phyloP scores from a whole-genome alignment of 257 asterid species.

The Mentha longifolia region DNA sequence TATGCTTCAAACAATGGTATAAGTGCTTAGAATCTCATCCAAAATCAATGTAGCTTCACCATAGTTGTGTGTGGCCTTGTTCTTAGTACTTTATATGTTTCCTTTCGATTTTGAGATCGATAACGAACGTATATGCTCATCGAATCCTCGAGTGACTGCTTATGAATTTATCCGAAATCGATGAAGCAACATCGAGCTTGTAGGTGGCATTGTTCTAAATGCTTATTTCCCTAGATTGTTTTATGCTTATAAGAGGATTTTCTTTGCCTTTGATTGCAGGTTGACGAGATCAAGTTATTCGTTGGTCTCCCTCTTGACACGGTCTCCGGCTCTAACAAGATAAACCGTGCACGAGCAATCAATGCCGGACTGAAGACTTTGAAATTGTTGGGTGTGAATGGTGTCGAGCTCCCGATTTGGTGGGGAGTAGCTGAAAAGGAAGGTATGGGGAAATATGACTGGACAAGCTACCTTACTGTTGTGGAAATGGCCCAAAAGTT shows the following conservation, averaged over 20 bases:
- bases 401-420: slow-evolving; percentile 92
- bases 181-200: background rate
- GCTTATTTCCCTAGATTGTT: background rate
- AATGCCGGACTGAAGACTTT: slow-evolving; percentile 79
- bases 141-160: background rate
- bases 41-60: background rate
- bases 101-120: background rate
- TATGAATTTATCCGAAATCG: background rate
- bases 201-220: background rate
- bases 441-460: slow-evolving; percentile 65
- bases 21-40: background rate
- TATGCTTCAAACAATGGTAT: background rate
- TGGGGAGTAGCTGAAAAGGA: slow-evolving; percentile 91
- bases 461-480: slow-evolving; percentile 74
- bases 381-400: slow-evolving; percentile 75
- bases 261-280: slow-evolving; percentile 45
- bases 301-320: slow-evolving; percentile 89
- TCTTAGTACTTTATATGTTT: background rate
- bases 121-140: background rate
- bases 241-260: background rate
- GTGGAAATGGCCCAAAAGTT: slow-evolving; percentile 64
- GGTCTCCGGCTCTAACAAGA: slow-evolving; percentile 54
- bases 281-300: slow-evolving; percentile 48
- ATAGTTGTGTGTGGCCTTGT: background rate
- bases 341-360: slow-evolving; percentile 75